Evolutionary conservation across 1,284 basidiomycete genomes (phyloP).

Genomic region (Cutaneotrichosporon sp.): DNA sequence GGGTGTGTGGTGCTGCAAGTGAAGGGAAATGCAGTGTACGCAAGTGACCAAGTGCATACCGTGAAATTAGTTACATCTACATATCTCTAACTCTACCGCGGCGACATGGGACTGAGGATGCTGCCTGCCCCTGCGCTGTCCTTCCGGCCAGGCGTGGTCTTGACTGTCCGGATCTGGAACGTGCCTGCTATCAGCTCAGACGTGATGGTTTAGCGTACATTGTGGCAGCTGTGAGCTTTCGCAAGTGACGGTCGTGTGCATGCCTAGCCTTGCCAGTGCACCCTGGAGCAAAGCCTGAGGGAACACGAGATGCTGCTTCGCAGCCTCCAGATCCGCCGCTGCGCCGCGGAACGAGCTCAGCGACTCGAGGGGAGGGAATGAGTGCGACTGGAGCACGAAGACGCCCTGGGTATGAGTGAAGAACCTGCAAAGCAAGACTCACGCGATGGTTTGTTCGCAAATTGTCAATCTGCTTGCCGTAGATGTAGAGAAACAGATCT

Average conservation of each 20-base stretch:
- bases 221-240: conserved; percentile 77
- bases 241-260: conserved; percentile 64
- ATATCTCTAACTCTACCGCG: not conserved
- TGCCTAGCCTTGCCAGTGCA: conserved; percentile 70
- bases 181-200: conserved; percentile 27
- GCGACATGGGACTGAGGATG: not conserved
- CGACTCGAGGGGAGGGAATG: conserved; percentile 75
- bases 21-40: not conserved
- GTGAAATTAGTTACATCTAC: not conserved
- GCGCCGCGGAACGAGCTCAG: conserved; percentile 66
- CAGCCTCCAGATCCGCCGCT: conserved; percentile 65
- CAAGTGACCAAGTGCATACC: not conserved
- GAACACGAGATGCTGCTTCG: conserved; percentile 72
- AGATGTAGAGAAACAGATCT: conserved; percentile 58
- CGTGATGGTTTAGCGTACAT: conserved; percentile 55
- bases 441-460: conserved; percentile 89
- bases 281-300: conserved; percentile 76
- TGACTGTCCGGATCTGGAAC: conserved; percentile 34
- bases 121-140: not conserved
- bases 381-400: conserved; percentile 86
- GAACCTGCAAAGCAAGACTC: too few relatives aligned
- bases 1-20: not conserved
- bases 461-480: conserved; percentile 83
- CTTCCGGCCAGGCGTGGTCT: not conserved
- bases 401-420: conserved; percentile 82